These are phyloP conservation scores for Pyrrhoderma lamaoense DNA, from an alignment of 1,284 basidiomycete genomes.

Conservation along the genomic window DNA sequence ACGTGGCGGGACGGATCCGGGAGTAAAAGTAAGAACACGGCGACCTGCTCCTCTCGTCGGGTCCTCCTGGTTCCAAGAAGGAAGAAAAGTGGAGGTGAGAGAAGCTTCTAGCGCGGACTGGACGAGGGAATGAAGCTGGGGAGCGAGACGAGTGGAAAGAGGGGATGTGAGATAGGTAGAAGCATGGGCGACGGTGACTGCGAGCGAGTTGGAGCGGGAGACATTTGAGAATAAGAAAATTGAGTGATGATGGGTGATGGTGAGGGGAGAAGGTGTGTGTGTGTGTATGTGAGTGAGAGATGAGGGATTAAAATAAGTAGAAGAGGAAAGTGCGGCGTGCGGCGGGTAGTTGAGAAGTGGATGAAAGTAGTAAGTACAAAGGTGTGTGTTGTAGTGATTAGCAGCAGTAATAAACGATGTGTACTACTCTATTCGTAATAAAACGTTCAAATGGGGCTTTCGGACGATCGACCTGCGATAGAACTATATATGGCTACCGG, in stretches of 20 bases:
- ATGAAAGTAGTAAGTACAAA: too few species aligned
- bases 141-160: constrained; percentile 36
- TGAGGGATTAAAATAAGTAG: constrained; percentile 17
- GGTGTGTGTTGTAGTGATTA: too few species aligned
- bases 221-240: constrained; percentile 19
- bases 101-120: constrained; percentile 63
- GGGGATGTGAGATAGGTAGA: constrained; percentile 59
- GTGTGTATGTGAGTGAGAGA: constrained; percentile 8
- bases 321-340: constrained; percentile 3
- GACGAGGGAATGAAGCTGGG: constrained; percentile 54
- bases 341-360: too few species aligned
- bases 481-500: too few species aligned
- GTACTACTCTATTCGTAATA: too few species aligned
- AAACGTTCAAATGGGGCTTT: too few species aligned
- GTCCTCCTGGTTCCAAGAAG: constrained; percentile 51
- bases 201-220: constrained; percentile 46
- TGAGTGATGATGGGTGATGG: constrained; percentile 32
- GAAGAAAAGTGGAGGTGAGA: constrained; percentile 56
- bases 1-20: constrained; percentile 58
- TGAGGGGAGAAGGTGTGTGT: constrained; percentile 18
- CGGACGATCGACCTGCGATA: constrained; percentile 64
- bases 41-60: constrained; percentile 61
- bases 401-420: too few species aligned
- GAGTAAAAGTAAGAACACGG: constrained; percentile 66
- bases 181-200: constrained; percentile 61